Conservation (phyloP, 257 asterid species). For the Ehretia macrophylla region DNA sequence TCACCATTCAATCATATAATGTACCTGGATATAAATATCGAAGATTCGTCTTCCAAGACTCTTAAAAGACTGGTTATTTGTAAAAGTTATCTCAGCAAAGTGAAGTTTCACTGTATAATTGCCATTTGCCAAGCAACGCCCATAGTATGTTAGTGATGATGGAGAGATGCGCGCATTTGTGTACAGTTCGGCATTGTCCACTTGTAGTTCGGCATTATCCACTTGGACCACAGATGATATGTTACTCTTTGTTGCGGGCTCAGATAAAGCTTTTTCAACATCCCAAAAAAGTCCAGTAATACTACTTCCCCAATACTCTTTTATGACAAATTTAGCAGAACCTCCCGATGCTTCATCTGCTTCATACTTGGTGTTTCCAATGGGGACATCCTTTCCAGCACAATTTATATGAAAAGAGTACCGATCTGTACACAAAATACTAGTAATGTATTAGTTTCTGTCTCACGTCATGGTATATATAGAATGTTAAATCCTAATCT, state of each 20-base stretch:
- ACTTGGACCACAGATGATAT: slow-evolving; percentile 42
- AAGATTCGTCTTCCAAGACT: slow-evolving; percentile 75
- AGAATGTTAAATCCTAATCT: too few relatives aligned
- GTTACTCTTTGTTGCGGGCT: slow-evolving; percentile 32
- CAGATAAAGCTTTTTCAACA: slow-evolving; percentile 39
- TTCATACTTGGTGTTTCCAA: slow-evolving; percentile 42
- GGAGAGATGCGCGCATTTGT: slow-evolving; percentile 70
- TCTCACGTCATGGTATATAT: background rate
- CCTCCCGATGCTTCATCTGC: slow-evolving; percentile 61
- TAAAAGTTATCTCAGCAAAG: slow-evolving; percentile 67
- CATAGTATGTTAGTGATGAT: slow-evolving; percentile 68
- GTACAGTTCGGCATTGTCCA: too few relatives aligned
- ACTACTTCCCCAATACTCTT: slow-evolving; percentile 62
- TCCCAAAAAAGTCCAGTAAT: slow-evolving; percentile 89
- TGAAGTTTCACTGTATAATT: slow-evolving; percentile 65
- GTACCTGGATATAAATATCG: slow-evolving; percentile 79
- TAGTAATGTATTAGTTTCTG: background rate
- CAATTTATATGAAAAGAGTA: slow-evolving; percentile 77
- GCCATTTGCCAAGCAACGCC: slow-evolving; percentile 80
- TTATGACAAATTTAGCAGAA: slow-evolving; percentile 43
- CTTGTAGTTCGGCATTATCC: slow-evolving; percentile 51
- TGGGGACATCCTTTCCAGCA: slow-evolving; percentile 63
- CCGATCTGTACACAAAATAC: slow-evolving; percentile 40
- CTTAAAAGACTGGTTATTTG: slow-evolving; percentile 50
- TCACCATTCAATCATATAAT: background rate